Evolutionary conservation across 2,329 filamentous ascomycete genomes (phyloP).

Genomic region (Alternaria panax): DNA sequence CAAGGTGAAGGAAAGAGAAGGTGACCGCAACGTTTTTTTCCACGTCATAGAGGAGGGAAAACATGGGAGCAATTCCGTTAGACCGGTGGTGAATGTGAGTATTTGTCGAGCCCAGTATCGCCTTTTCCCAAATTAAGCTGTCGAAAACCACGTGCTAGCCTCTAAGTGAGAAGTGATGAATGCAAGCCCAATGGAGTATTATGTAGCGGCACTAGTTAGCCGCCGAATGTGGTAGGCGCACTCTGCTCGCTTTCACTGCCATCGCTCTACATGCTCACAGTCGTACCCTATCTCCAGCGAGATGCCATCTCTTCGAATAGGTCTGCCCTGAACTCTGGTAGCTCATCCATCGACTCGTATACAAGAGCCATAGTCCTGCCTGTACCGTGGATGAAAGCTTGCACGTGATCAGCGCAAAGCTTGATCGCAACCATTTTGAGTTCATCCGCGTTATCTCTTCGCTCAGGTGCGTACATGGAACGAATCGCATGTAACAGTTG

Average conservation of each 20-base stretch:
- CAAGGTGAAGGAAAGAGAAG: neutral
- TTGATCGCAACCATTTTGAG: slow-evolving; percentile 30
- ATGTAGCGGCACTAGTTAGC: neutral
- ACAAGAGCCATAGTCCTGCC: slow-evolving; percentile 37
- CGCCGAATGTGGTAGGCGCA: neutral
- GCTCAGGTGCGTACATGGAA: slow-evolving; percentile 35
- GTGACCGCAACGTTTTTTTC: neutral
- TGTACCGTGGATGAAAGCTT: slow-evolving; percentile 37
- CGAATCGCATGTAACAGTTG: slow-evolving; percentile 35
- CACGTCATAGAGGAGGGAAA: neutral
- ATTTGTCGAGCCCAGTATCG: neutral
- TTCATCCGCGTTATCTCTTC: slow-evolving; percentile 31
- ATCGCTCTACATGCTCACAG: neutral
- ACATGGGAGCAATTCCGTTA: neutral
- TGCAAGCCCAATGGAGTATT: neutral
- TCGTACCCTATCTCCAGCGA: slow-evolving; percentile 29
- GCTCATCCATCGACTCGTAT: slow-evolving; percentile 39
- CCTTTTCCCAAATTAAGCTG: neutral
- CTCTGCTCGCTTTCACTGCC: neutral
- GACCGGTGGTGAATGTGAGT: slow-evolving; percentile 6
- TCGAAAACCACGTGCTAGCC: neutral
- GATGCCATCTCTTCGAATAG: slow-evolving; percentile 40
- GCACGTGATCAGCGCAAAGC: slow-evolving; percentile 41
- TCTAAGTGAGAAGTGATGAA: neutral
- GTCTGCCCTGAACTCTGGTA: slow-evolving; percentile 40